Conservation (phyloP, 1,284 basidiomycete genomes). For the Neonothopanus nambi region DNA sequence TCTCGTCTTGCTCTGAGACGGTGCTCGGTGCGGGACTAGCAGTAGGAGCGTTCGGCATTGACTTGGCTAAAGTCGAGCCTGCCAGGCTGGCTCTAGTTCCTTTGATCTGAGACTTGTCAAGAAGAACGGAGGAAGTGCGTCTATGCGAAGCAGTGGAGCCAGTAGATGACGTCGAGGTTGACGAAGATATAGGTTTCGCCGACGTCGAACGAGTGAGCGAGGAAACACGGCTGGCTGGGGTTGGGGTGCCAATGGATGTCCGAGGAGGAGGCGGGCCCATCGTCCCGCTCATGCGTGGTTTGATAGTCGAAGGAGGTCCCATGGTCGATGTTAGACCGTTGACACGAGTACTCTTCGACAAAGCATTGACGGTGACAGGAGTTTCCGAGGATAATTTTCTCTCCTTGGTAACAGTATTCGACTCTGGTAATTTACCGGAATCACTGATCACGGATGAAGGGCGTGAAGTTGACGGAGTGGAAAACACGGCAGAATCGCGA, state of each 20-base stretch:
- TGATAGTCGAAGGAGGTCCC: conserved; percentile 9
- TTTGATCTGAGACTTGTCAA: not conserved
- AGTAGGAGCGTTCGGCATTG: conserved; percentile 6
- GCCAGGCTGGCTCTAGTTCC: not conserved
- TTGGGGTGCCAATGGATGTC: conserved; percentile 12
- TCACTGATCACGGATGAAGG: conserved; percentile 61
- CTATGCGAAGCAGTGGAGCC: conserved; percentile 7
- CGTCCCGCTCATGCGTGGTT: conserved; percentile 8
- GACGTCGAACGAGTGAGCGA: conserved; percentile 11
- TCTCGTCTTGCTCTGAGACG: conserved; percentile 11
- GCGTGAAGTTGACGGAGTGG: conserved; percentile 45
- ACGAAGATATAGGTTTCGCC: conserved; percentile 1
- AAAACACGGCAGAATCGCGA: conserved; percentile 55
- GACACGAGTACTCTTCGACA: conserved; percentile 13
- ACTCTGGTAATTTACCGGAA: conserved; percentile 32
- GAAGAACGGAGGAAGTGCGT: conserved; percentile 5
- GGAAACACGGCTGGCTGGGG: conserved; percentile 8
- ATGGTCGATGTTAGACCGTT: conserved; percentile 8
- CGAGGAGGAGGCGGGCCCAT: conserved; percentile 14
- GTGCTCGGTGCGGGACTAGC: conserved; percentile 1
- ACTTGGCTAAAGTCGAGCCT: not conserved
- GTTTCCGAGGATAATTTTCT: conserved; percentile 14
- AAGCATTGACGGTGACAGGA: conserved; percentile 3
- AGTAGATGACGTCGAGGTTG: conserved; percentile 4
- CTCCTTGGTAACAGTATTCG: conserved; percentile 8